These are phyloP conservation scores for Hypsizygus marmoreus DNA, from an alignment of 768 basidiomycete species.

Conservation along the genomic window DNA sequence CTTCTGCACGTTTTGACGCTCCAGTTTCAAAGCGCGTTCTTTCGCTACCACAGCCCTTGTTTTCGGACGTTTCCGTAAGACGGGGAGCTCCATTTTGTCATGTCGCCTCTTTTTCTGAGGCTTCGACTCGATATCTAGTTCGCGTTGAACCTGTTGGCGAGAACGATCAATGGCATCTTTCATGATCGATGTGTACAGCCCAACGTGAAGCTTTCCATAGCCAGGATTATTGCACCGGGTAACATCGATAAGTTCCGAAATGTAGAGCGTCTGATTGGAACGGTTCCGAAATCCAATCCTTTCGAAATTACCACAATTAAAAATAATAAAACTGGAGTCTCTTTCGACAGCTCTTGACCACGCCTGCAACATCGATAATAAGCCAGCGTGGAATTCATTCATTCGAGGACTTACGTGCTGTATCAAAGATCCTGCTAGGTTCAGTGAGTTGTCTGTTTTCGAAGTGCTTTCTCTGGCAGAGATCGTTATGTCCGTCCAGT, in stretches of 20 bases:
- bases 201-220: constrained; percentile 18
- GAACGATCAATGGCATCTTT: constrained; percentile 19
- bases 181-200: constrained; percentile 17
- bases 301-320: constrained; percentile 20
- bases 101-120: not conserved
- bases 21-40: not conserved
- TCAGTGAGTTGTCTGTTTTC: no score
- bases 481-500: no score
- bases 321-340: constrained; percentile 19
- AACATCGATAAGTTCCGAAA: constrained; percentile 20
- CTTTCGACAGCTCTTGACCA: constrained; percentile 17
- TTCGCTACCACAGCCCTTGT: constrained; percentile 7
- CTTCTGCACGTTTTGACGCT: constrained; percentile 1
- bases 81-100: not conserved
- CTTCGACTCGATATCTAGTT: not conserved
- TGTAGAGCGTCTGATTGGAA: constrained; percentile 17
- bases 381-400: no score
- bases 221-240: constrained; percentile 7
- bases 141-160: not conserved
- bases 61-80: constrained; percentile 4
- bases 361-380: no score
- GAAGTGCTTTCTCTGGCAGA: no score
- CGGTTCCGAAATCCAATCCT: constrained; percentile 20
- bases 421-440: no score
- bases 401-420: no score